phyloP scores from a whole-genome alignment of 2,329 filamentous ascomycete genomes.

The Penicillium decumbens region DNA sequence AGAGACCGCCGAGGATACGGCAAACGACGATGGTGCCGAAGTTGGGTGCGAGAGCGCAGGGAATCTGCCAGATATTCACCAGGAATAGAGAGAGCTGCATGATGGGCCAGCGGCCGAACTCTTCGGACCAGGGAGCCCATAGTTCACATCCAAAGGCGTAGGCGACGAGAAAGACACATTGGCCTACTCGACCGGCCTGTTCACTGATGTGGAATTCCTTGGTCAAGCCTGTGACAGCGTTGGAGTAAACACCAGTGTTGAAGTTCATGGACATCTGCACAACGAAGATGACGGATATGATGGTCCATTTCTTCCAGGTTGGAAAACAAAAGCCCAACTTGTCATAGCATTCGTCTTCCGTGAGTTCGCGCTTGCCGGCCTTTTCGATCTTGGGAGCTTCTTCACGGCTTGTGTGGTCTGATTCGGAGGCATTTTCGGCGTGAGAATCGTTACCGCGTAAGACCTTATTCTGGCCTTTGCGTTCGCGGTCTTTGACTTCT shows the following conservation, averaged over 20 bases:
- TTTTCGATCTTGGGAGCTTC: conserved; percentile 10
- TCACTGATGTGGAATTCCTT: conserved; percentile 63
- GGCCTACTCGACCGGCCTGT: conserved; percentile 66
- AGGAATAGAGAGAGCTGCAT: conserved; percentile 68
- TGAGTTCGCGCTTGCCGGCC: conserved; percentile 30
- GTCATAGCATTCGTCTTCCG: conserved; percentile 56
- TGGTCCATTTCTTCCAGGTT: conserved; percentile 64
- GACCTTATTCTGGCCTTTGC: conserved; percentile 2
- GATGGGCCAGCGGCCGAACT: conserved; percentile 72
- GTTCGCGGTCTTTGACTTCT: conserved; percentile 1
- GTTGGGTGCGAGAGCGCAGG: conserved; percentile 67
- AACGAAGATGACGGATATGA: conserved; percentile 65
- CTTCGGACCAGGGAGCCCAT: conserved; percentile 83
- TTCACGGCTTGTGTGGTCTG: conserved; percentile 8
- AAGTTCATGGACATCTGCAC: conserved; percentile 77
- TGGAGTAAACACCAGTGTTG: conserved; percentile 69
- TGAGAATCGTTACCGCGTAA: conserved; percentile 12
- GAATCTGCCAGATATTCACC: conserved; percentile 73
- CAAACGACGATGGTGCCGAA: conserved; percentile 65
- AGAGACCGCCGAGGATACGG: conserved; percentile 63
- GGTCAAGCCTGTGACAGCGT: conserved; percentile 61
- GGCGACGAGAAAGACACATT: conserved; percentile 69
- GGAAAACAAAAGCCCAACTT: conserved; percentile 60
- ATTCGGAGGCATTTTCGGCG: conserved; percentile 18
- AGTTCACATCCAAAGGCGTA: conserved; percentile 85